Percentiles rank a stretch among this genome's conserved stretches.
Evolutionary conservation across 2,329 filamentous ascomycete genomes (phyloP).

Genomic region (Phialemoniopsis sp.): DNA sequence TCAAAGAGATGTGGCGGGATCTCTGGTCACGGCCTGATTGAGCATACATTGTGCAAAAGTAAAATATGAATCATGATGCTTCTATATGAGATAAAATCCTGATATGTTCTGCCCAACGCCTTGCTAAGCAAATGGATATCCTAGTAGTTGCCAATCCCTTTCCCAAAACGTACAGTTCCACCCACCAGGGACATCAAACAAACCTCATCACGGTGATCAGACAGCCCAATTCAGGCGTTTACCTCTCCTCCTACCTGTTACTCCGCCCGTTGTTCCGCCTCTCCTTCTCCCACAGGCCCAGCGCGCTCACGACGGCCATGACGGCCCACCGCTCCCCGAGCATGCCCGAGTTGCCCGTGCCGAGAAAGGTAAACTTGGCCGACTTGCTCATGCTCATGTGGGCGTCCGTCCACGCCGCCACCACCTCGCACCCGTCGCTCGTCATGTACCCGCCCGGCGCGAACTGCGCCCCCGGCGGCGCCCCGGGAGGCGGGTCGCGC

Average conservation of each 20-base stretch:
- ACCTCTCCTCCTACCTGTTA: no score
- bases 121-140: no score
- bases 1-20: conserved; percentile 87
- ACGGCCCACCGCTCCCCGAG: conserved; percentile 36
- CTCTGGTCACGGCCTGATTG: conserved; percentile 41
- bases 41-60: no score
- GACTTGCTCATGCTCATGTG: conserved; percentile 24
- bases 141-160: no score
- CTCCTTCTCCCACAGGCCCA: conserved; percentile 23
- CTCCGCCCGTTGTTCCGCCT: conserved; percentile 1
- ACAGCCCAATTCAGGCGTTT: no score
- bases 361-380: conserved; percentile 33
- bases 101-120: no score
- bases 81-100: no score
- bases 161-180: no score
- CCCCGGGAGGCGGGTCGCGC: conserved; percentile 10
- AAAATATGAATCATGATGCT: no score
- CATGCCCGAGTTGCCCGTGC: conserved; percentile 28
- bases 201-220: no score
- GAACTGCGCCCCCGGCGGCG: conserved; percentile 5
- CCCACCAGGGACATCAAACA: no score
- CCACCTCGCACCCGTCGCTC: conserved; percentile 34
- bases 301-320: conserved; percentile 33
- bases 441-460: conserved; percentile 13
- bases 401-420: conserved; percentile 31